phyloP scores from a whole-genome alignment of 768 basidiomycete genomes.

The Daedalea quercina region DNA sequence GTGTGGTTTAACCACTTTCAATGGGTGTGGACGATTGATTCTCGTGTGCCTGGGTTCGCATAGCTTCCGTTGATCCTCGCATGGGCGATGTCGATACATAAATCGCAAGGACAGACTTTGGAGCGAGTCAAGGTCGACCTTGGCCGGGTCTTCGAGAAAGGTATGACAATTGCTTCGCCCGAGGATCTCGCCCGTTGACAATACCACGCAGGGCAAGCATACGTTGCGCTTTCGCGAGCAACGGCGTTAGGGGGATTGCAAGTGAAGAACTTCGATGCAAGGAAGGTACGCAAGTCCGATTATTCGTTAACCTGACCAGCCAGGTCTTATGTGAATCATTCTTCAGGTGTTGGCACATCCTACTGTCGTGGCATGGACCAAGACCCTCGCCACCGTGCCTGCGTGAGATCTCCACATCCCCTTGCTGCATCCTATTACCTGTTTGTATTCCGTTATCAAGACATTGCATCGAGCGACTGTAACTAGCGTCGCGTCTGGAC shows the following conservation, averaged over 20 bases:
- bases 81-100: constrained; percentile 99
- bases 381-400: constrained; percentile 49
- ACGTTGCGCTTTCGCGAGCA: constrained; percentile 85
- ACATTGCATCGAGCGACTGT: too few relatives aligned
- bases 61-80: constrained; percentile 84
- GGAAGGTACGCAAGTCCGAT: constrained; percentile 47
- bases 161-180: constrained; percentile 27
- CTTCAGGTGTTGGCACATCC: constrained; percentile 63
- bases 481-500: too few relatives aligned
- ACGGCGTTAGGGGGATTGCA: constrained; percentile 82
- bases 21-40: background rate
- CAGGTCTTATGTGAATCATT: background rate
- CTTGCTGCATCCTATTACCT: background rate
- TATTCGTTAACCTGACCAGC: constrained; percentile 9
- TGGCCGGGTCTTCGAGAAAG: constrained; percentile 89
- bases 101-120: constrained; percentile 95
- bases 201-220: constrained; percentile 67
- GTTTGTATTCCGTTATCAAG: too few relatives aligned
- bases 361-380: constrained; percentile 68
- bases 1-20: constrained; percentile 13
- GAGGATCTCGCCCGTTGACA: background rate
- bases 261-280: constrained; percentile 70
- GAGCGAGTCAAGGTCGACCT: constrained; percentile 94
- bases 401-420: background rate
- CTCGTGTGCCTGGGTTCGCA: background rate